A percentile compares a stretch with the other conserved stretches of the same genome.
Conservation (phyloP, 2,329 filamentous ascomycete species). For the Claviceps humidiphila region DNA sequence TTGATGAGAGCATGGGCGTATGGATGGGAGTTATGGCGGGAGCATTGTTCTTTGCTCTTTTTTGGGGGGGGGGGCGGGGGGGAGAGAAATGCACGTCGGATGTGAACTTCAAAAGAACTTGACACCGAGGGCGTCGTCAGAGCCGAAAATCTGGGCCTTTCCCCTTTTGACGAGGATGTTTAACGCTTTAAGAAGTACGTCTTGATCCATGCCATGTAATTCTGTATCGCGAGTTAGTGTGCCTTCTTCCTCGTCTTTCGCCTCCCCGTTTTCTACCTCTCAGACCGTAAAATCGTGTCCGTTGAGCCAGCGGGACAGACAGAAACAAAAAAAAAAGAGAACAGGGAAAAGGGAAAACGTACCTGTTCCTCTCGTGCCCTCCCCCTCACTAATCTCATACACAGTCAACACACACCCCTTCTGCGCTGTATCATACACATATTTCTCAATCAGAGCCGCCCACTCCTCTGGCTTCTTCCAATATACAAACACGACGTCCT, state of each 20-base stretch:
- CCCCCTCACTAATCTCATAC: slow-evolving; percentile 84
- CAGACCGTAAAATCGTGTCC: not conserved
- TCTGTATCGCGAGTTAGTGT: slow-evolving; percentile 32
- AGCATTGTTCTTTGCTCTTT: not conserved
- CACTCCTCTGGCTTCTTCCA: slow-evolving; percentile 87
- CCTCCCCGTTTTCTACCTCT: not conserved
- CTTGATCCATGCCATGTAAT: slow-evolving; percentile 77
- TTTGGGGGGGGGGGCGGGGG: not conserved
- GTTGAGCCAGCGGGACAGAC: not conserved
- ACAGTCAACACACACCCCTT: slow-evolving; percentile 81
- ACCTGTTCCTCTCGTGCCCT: slow-evolving; percentile 59
- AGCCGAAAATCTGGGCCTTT: slow-evolving; percentile 86
- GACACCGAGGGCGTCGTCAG: slow-evolving; percentile 76
- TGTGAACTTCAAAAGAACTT: slow-evolving; percentile 73
- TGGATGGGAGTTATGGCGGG: not conserved
- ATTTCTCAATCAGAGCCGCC: slow-evolving; percentile 64
- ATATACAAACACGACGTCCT: slow-evolving; percentile 56
- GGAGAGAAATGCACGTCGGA: not conserved
- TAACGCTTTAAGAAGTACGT: slow-evolving; percentile 67
- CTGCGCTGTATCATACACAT: slow-evolving; percentile 80
- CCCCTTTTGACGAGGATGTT: slow-evolving; percentile 75
- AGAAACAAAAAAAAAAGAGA: too few species aligned
- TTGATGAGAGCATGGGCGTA: not conserved
- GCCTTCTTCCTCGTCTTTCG: not conserved
- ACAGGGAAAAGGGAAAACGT: slow-evolving; percentile 1